Percentiles rank a stretch among this genome's conserved stretches.
Evolutionary conservation across 148 eudicot genomes (phyloP).

Genomic region (Chenopodium suecicum): DNA sequence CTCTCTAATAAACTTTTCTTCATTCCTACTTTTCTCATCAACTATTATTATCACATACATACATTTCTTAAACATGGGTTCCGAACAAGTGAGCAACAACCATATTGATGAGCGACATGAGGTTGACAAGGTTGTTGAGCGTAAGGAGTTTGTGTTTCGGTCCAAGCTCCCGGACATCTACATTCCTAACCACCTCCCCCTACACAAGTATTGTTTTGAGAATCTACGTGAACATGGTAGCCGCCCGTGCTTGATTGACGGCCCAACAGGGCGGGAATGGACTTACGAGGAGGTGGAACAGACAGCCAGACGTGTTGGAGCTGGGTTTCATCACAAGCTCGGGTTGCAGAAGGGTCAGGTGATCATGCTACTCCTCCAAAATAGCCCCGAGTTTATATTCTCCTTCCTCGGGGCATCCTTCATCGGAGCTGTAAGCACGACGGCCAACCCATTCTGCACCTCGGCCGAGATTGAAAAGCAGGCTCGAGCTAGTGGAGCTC

Average conservation of each 20-base stretch:
- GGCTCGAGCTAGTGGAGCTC: conserved; percentile 48
- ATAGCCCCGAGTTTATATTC: conserved; percentile 54
- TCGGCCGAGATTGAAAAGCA: conserved; percentile 49
- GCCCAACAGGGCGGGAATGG: conserved; percentile 33
- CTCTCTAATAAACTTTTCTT: neutral
- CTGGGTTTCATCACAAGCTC: conserved; percentile 21
- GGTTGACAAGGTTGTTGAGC: neutral
- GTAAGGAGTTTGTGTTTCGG: conserved; percentile 44
- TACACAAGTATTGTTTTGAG: conserved; percentile 50
- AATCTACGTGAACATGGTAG: conserved; percentile 26
- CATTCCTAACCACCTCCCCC: conserved; percentile 57
- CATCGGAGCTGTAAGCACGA: conserved; percentile 43
- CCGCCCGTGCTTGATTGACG: conserved; percentile 40
- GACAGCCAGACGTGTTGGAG: conserved; percentile 27
- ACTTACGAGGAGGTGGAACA: conserved; percentile 38
- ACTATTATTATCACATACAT: neutral
- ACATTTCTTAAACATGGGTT: conserved; percentile 22
- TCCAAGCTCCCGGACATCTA: conserved; percentile 66
- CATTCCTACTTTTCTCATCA: neutral
- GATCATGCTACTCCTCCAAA: conserved; percentile 53
- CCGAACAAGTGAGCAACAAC: conserved; percentile 16
- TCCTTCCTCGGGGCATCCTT: conserved; percentile 51
- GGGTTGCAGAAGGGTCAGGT: conserved; percentile 39
- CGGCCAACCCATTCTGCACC: conserved; percentile 54
- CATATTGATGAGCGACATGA: neutral